Base-by-base conservation (phyloP, 2,329 filamentous ascomycete genomes). In the Dothideomycetes sp. region DNA sequence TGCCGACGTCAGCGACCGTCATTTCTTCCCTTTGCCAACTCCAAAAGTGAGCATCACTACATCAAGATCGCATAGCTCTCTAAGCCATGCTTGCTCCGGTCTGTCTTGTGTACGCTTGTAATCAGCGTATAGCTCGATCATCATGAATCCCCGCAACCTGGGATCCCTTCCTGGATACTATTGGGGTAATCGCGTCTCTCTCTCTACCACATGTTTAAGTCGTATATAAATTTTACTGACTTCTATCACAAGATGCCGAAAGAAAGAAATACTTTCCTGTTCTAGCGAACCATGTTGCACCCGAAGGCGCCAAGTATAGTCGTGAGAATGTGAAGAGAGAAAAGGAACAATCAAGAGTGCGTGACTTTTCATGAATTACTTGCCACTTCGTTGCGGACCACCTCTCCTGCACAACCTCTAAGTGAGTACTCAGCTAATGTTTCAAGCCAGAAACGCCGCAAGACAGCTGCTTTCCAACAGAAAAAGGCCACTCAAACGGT, bases 241-340 rank as follows among this genome's bases (percentile, higher is more conserved):
- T n/a, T n/a, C n/a, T n/a, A n/a, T n/a, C n/a, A n/a, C n/a, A 27
- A 60, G 63, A 71, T 45, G 46, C 52, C 24, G 63, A 65, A 30
- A 70, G 66, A 52, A 56, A 59, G 36, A 70, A 69, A 43, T 71
- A 72, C 50, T 72, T 71, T 57, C 60, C 59, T 29, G 63, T 71
- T 16, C 57, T 62, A 38, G 54, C 57, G 12, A 54, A 61, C 19
- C 57, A 62, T 53, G 38, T 52, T 36, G 52, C 58, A 27, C 49
- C 59, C 31, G 39, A 46, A 9, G 49, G 49, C 5, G 50, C 58
- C 3, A 65, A 63, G 42, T 66, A 70, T 47, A 59, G 63, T 0
- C 48, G 52, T 11, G 51, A 59, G 9, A 66, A 65, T 35, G 55
- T 69, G 7, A 49, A 49, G 27, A 51, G 49, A 17, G 49, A 65